A percentile compares a stretch with the other conserved stretches of the same genome.
Evolutionary conservation across 768 basidiomycete species (phyloP).

Genomic region (Rhodotorula sphaerocarpa): DNA sequence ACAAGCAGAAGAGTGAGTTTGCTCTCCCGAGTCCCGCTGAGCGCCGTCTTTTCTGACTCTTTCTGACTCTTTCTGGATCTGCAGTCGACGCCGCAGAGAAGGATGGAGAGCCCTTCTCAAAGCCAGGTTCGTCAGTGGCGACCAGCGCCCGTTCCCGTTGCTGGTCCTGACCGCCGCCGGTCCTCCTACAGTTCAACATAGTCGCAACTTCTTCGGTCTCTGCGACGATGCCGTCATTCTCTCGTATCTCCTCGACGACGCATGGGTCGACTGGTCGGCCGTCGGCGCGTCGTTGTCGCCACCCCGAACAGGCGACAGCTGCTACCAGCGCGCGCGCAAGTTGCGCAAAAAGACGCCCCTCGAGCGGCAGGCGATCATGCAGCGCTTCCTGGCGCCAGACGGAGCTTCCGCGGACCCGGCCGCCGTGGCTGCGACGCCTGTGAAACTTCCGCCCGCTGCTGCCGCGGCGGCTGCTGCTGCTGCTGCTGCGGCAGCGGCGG

Average conservation of each 20-base stretch:
- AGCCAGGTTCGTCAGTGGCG: too few relatives aligned
- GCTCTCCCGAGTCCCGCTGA: not conserved
- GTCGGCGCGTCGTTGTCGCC: not conserved
- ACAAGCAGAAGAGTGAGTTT: constrained; percentile 2
- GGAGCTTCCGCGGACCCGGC: not conserved
- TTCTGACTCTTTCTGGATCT: not conserved
- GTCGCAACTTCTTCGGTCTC: not conserved
- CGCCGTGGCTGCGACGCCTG: not conserved
- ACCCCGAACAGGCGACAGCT: not conserved
- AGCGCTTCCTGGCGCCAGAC: not conserved
- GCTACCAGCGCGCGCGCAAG: constrained; percentile 3
- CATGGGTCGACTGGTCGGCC: not conserved
- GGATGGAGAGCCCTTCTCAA: not conserved
- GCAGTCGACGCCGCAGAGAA: not conserved
- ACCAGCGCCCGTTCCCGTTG: not conserved
- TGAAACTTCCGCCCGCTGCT: too few relatives aligned
- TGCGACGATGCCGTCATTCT: not conserved
- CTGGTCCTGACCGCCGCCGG: not conserved
- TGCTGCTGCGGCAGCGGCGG: too few relatives aligned
- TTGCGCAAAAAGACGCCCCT: not conserved
- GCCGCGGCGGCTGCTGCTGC: too few relatives aligned
- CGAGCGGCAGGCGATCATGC: not conserved
- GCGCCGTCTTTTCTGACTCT: not conserved
- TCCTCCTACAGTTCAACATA: not conserved
- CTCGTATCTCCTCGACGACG: not conserved